Base-by-base conservation (phyloP, 2,329 filamentous ascomycete genomes). In the Didymellaceae sp. region DNA sequence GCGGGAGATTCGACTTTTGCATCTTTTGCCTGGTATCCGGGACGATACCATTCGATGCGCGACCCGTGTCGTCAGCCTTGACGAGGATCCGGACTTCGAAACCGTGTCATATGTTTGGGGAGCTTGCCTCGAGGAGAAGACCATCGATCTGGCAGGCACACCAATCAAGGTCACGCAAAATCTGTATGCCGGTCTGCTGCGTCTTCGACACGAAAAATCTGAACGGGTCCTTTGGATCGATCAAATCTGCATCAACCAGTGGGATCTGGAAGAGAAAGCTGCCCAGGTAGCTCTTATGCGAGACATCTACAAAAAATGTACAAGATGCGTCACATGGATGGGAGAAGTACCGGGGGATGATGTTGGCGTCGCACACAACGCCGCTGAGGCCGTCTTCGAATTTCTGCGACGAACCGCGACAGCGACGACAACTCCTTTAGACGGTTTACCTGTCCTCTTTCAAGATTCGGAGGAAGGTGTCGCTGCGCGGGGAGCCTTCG, bases 211-310 rank as follows among this genome's bases (percentile, higher is more conserved):
- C 24, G 22, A 34, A 0, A 34, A 28, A 4, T 6, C 22, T 13
- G 34, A 2, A 6, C 51, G 54, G 5, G 52, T 48, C 6, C 16
- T 65, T 1, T 69, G 67, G 66, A 55, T 65, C 24, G 67, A 68
- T 40, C 59, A 65, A 21, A 33, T 70, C 2, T 70, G 68, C 39
- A 70, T 70, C 43, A 58, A 70, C 34, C 66, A 69, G 45, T 39
- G 44, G 21, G 56, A 65, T 20, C 40, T 46, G 10, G 32, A 52
- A 20, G 66, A 70, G 41, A 60, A 62, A 25, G 52, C 48, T 9
- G 48, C 16, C 2, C 65, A 68, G 40, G 65, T 70, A 10, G 26
- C 49, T 7, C 37, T 67, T 26, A 70, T 68, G 67, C 44, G 61
- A 21, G 45, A 57, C 13, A 70, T 70, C 11, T 69, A 68, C 35